Base-by-base conservation (phyloP, 2,329 filamentous ascomycete species). In the Colletotrichum liriopes region DNA sequence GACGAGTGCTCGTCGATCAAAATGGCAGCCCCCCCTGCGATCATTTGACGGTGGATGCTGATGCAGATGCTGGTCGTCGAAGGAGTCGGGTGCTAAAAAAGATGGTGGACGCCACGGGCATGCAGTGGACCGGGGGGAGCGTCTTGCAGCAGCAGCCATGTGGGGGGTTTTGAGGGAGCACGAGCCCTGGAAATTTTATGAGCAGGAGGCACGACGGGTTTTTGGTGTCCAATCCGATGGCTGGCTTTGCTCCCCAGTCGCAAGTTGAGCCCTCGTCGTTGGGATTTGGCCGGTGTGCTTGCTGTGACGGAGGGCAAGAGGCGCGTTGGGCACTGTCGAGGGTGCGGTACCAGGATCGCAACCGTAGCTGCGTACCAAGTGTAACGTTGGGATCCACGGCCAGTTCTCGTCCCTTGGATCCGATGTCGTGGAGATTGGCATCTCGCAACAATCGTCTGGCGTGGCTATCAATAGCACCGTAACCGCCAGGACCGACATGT, bases 131-230 rank as follows among this genome's bases (percentile, higher is more conserved):
- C 65, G 51, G 39, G 64, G 41, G 35, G 45, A 37, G 47, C 18
- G 29, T 32, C 39, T 47, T 35, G 52, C 59, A 59, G 58, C 52
- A 41, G 65, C 69, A 60, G 59, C 65, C 26, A 72, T 64, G 65
- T 69, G 65, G 65, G 65, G 59, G 47, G 23, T 59, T 64, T 18
- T 49, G 59, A 72, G 59, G 45, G 52, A 72, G 58, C 69, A 72
- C 59, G 52, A 58, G 59, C 69, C 59, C 65, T 64, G 65, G 37
- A 52, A 59, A 59, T 55, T 69, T 59, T 59, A 64, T 63, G 60
- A 54, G 52, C 45, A 69, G 65, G 69, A 52, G 65, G 59, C 37
- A 64, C 45, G 59, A 51, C 39, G 11, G 43, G 67, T 26, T 69
- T 63, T 64, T 64, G 59, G 65, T 55, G 59, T 69, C 65, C 35